A percentile compares a stretch with the other conserved stretches of the same genome.
Conservation (phyloP, 768 basidiomycete species). For the Lentinula guzmanii region DNA sequence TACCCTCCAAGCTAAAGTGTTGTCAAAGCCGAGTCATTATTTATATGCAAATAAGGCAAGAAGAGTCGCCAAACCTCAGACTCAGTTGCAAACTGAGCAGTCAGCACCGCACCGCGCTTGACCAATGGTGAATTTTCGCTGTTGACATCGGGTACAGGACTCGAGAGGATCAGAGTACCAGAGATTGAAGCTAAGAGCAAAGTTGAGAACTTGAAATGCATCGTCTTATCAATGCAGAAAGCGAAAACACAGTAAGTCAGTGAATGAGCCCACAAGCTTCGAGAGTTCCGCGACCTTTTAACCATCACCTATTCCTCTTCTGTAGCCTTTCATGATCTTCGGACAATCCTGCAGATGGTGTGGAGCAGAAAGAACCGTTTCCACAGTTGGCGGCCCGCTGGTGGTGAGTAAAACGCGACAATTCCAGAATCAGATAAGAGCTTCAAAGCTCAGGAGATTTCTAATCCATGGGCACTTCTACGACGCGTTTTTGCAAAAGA, state of each 20-base stretch:
- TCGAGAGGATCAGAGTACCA: neutral
- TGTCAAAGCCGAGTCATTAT: neutral
- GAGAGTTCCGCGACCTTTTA: neutral
- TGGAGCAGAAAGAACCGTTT: neutral
- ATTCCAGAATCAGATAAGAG: neutral
- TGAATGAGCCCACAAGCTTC: neutral
- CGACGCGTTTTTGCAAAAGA: neutral
- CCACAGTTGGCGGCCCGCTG: neutral
- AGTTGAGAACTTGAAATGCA: neutral
- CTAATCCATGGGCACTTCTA: neutral
- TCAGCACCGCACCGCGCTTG: conserved; percentile 23
- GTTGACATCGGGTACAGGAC: neutral
- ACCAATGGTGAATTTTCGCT: neutral
- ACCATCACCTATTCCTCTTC: neutral
- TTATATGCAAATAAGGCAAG: neutral
- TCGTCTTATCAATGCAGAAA: neutral
- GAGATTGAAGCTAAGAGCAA: neutral
- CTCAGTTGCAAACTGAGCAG: conserved; percentile 22
- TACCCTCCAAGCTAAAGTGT: neutral
- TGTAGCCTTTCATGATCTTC: neutral
- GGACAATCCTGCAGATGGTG: neutral
- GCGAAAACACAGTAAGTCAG: neutral
- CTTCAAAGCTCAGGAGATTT: neutral
- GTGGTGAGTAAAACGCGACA: neutral
- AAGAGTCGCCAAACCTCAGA: conserved; percentile 17